Evolutionary conservation across 768 basidiomycete genomes (phyloP).

Genomic region (Rhodosporidiobolus odoratus): DNA sequence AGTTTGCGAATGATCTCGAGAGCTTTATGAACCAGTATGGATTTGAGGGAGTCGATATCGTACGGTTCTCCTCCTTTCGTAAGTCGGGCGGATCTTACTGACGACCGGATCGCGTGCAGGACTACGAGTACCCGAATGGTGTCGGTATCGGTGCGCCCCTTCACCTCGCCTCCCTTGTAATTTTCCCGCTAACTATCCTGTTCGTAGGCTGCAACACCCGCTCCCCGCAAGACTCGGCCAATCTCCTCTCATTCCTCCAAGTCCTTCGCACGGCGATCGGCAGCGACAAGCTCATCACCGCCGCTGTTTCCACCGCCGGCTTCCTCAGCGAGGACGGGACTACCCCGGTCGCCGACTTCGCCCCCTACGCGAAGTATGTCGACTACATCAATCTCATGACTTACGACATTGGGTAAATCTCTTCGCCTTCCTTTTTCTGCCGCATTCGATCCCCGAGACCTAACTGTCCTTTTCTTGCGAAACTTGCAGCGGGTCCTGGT

Average conservation of each 20-base stretch:
- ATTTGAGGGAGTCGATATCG: conserved; percentile 83
- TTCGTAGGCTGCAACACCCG: conserved; percentile 55
- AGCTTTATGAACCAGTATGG: conserved; percentile 54
- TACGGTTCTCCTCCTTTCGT: not conserved
- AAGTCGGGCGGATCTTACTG: not conserved
- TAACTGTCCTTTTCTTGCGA: conserved; percentile 61
- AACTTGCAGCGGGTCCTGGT: conserved; percentile 19
- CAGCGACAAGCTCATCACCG: conserved; percentile 60
- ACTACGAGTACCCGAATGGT: conserved; percentile 69
- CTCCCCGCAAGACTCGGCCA: conserved; percentile 57
- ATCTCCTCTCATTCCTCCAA: conserved; percentile 70
- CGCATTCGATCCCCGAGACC: conserved; percentile 66
- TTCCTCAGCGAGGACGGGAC: conserved; percentile 60
- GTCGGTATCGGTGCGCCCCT: conserved; percentile 12
- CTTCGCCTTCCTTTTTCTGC: conserved; percentile 2
- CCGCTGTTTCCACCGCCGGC: conserved; percentile 67
- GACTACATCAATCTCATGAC: conserved; percentile 89
- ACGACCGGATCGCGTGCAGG: conserved; percentile 14
- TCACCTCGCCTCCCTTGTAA: conserved; percentile 47
- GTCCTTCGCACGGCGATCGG: conserved; percentile 63
- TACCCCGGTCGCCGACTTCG: conserved; percentile 60
- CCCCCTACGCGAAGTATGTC: conserved; percentile 61
- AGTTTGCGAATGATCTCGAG: conserved; percentile 62
- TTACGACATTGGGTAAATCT: conserved; percentile 69
- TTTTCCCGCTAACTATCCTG: not conserved